phyloP scores from a whole-genome alignment of 176 grass and related monocot genomes.

The Triticum turgidum region DNA sequence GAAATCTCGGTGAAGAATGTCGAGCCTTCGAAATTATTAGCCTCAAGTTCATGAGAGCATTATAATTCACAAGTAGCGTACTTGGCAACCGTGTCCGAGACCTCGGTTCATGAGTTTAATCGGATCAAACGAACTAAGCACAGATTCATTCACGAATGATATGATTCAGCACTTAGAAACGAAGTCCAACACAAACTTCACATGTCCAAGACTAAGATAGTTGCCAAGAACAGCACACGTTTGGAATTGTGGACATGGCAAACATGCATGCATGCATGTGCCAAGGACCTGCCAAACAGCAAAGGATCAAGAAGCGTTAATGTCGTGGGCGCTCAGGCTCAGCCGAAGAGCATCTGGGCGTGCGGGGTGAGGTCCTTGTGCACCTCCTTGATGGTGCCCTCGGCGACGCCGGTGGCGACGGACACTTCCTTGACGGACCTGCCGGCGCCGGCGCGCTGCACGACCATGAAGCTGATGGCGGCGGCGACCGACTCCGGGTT shows the following conservation, averaged over 20 bases:
- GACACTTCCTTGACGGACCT: constrained; percentile 36
- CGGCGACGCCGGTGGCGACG: constrained; percentile 43
- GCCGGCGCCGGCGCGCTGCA: constrained; percentile 3
- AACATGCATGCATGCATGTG: neutral
- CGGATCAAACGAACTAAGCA: constrained; percentile 25
- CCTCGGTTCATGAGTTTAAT: neutral
- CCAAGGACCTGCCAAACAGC: neutral
- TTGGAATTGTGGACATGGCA: neutral
- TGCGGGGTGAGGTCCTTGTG: constrained; percentile 39
- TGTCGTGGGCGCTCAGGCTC: neutral
- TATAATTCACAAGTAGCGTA: neutral
- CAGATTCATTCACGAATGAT: constrained; percentile 28
- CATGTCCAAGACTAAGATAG: neutral
- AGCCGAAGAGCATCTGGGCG: constrained; percentile 31
- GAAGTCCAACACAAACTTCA: neutral
- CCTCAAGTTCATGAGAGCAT: too few species aligned
- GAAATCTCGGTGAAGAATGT: too few species aligned
- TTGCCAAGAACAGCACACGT: constrained; percentile 9
- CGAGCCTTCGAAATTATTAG: too few species aligned
- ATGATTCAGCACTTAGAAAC: constrained; percentile 21
- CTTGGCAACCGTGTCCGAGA: neutral
- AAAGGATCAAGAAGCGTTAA: neutral
- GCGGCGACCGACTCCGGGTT: constrained; percentile 44
- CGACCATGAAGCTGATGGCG: constrained; percentile 43
- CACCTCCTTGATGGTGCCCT: constrained; percentile 43